Percentiles rank a stretch among this genome's conserved stretches.
Conservation (phyloP, 352 stramenopile genomes). For the Phytophthora macrochlamydospora region DNA sequence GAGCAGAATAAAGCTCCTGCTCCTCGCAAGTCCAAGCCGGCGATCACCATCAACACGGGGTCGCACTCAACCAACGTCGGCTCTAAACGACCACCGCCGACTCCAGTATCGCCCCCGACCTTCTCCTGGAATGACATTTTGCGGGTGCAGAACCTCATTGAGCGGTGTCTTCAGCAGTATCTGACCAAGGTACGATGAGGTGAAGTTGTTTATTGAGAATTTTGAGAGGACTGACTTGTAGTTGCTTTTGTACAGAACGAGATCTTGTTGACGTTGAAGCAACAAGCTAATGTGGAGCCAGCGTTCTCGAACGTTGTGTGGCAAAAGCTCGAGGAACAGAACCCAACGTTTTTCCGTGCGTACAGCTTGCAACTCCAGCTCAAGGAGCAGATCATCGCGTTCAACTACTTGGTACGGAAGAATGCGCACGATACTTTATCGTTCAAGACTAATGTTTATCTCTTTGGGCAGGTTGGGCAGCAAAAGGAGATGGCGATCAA, state of each 20-base stretch:
- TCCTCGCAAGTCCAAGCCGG: conserved; percentile 32
- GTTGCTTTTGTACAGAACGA: conserved; percentile 43
- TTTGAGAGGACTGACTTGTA: conserved; percentile 1
- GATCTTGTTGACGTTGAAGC: conserved; percentile 62
- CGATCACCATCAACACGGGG: conserved; percentile 43
- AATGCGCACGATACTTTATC: not conserved
- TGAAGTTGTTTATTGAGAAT: not conserved
- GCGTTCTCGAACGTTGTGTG: conserved; percentile 87
- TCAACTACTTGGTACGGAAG: conserved; percentile 88
- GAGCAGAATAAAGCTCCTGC: conserved; percentile 19
- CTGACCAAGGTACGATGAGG: conserved; percentile 78
- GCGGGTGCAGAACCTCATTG: conserved; percentile 89
- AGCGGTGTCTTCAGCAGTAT: conserved; percentile 91
- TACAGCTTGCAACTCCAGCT: conserved; percentile 87
- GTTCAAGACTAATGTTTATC: conserved; percentile 1
- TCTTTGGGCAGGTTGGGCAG: conserved; percentile 47
- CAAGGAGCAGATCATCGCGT: conserved; percentile 91
- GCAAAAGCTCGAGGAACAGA: conserved; percentile 93
- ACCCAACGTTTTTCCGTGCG: conserved; percentile 88
- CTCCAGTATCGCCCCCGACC: conserved; percentile 30
- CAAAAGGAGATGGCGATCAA: conserved; percentile 76
- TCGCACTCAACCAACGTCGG: conserved; percentile 16
- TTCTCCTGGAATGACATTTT: conserved; percentile 92
- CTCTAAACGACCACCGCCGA: conserved; percentile 29
- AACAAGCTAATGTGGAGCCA: conserved; percentile 85